Conservation (phyloP, 306 rosid genomes). For the Carpinus viminea region DNA sequence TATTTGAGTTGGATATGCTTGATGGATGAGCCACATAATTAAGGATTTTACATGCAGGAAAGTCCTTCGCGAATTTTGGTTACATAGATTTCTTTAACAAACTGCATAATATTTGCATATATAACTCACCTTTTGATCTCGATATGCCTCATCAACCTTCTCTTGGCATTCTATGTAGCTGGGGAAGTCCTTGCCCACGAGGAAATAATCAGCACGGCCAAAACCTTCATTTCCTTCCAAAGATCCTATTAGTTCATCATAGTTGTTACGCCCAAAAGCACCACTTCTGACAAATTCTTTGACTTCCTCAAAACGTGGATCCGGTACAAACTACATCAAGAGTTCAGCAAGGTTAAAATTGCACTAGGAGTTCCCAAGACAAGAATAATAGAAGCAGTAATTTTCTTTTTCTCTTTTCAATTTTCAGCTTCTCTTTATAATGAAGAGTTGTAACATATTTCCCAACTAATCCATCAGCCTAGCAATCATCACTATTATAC, state of each 20-base stretch:
- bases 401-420: neutral
- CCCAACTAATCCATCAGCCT: conserved; percentile 8
- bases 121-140: conserved; percentile 70
- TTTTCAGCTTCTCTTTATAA: neutral
- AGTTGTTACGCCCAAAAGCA: conserved; percentile 72
- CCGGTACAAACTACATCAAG: conserved; percentile 77
- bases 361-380: conserved; percentile 9
- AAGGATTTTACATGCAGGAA: neutral
- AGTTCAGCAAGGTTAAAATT: conserved; percentile 29
- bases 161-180: conserved; percentile 95
- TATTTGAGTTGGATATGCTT: neutral
- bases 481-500: conserved; percentile 9
- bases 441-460: neutral
- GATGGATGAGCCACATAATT: conserved; percentile 10
- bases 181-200: conserved; percentile 97
- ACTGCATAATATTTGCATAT: conserved; percentile 16
- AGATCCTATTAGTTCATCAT: conserved; percentile 78
- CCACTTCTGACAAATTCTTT: conserved; percentile 83
- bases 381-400: neutral
- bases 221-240: conserved; percentile 93
- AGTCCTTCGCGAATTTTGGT: conserved; percentile 5
- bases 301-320: conserved; percentile 89
- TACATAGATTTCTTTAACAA: neutral
- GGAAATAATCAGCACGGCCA: conserved; percentile 95
- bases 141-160: conserved; percentile 80